Evolutionary conservation across 768 basidiomycete genomes (phyloP).

Genomic region (Tricholoma matsutake): DNA sequence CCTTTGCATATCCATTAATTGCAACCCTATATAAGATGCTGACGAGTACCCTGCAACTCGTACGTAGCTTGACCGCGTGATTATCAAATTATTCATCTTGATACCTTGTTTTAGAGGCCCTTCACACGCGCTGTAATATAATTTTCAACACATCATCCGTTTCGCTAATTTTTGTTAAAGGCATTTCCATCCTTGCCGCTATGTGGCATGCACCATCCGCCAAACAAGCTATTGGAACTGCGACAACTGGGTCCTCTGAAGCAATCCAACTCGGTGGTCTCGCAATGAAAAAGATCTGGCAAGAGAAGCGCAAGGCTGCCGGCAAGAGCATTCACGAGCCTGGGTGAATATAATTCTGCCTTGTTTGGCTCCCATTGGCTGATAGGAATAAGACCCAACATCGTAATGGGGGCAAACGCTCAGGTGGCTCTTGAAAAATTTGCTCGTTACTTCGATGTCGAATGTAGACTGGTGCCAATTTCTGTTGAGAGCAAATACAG

Average conservation of each 20-base stretch:
- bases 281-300: constrained; percentile 74
- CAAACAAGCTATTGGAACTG: constrained; percentile 64
- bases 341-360: constrained; percentile 39
- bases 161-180: constrained; percentile 17
- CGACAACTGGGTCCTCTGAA: constrained; percentile 70
- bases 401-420: constrained; percentile 69
- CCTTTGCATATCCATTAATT: not conserved
- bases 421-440: constrained; percentile 74
- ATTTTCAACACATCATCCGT: not conserved
- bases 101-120: constrained; percentile 31
- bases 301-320: constrained; percentile 58
- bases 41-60: constrained; percentile 72
- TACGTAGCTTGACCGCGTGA: constrained; percentile 22
- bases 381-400: constrained; percentile 46
- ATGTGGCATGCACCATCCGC: constrained; percentile 67
- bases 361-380: not conserved
- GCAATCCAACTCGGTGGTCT: constrained; percentile 74
- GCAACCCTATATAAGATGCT: constrained; percentile 22
- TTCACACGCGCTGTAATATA: constrained; percentile 37
- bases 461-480: constrained; percentile 52
- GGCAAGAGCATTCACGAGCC: constrained; percentile 76
- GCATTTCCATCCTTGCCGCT: constrained; percentile 51
- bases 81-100: not conserved
- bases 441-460: constrained; percentile 69
- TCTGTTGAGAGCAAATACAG: constrained; percentile 50